A percentile compares a stretch with the other conserved stretches of the same genome.
Evolutionary conservation across 116 monocot species (phyloP).

Genomic region (Papilionanthe hybrid): DNA sequence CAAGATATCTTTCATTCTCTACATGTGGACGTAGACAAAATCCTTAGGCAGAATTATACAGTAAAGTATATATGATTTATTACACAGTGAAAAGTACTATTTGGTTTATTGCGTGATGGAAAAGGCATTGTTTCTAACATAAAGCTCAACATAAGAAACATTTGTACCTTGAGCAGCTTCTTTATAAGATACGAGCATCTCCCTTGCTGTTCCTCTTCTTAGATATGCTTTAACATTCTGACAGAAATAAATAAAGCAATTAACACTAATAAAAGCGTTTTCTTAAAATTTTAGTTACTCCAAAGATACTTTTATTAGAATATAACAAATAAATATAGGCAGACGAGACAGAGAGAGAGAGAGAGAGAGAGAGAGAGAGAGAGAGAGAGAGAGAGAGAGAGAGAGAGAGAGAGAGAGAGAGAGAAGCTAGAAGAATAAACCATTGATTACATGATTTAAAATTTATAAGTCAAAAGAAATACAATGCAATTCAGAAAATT

Average conservation of each 20-base stretch:
- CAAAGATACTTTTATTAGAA: not conserved
- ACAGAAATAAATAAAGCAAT: slow-evolving; percentile 5
- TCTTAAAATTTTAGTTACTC: not conserved
- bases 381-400: not conserved
- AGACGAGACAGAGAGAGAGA: not conserved
- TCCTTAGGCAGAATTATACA: not conserved
- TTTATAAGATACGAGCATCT: slow-evolving; percentile 70
- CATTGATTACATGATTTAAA: not conserved
- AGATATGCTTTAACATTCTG: slow-evolving; percentile 98
- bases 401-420: not conserved
- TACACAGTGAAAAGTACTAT: not conserved
- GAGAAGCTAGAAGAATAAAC: not conserved
- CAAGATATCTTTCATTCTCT: not conserved
- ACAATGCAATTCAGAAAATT: too few species aligned
- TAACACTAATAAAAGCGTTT: not conserved
- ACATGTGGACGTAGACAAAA: not conserved
- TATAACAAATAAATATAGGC: not conserved
- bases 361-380: not conserved
- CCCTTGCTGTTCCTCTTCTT: slow-evolving; percentile 85
- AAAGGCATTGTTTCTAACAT: not conserved
- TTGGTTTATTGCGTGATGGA: not conserved
- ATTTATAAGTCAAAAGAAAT: not conserved
- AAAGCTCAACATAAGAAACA: not conserved
- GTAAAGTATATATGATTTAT: not conserved
- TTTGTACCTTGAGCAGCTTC: slow-evolving; percentile 76